phyloP scores from a whole-genome alignment of 2,329 filamentous ascomycete genomes.

The Claviceps sp. region DNA sequence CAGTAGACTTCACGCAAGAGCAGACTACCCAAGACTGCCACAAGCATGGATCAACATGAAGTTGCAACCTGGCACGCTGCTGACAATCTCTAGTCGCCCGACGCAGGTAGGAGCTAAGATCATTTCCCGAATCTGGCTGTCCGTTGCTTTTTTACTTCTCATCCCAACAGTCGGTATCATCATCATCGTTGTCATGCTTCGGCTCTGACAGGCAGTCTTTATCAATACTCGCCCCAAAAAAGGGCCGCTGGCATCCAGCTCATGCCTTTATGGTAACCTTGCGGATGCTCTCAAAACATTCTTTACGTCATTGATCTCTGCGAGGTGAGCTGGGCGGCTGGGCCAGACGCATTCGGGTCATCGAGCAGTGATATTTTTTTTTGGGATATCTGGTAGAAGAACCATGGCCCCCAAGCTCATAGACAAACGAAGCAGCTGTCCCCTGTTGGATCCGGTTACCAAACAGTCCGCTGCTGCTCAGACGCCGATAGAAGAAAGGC shows the following conservation, averaged over 20 bases:
- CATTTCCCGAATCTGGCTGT: neutral
- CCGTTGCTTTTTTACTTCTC: neutral
- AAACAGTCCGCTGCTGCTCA: neutral
- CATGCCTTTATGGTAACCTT: neutral
- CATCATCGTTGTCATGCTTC: constrained; percentile 1
- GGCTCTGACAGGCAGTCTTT: neutral
- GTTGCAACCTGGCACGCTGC: neutral
- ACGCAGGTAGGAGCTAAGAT: neutral
- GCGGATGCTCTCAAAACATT: neutral
- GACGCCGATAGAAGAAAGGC: neutral
- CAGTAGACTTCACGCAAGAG: neutral
- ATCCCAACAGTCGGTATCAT: neutral
- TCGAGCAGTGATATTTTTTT: neutral
- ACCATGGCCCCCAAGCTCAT: constrained; percentile 16
- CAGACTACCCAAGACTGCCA: neutral
- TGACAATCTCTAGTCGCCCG: neutral
- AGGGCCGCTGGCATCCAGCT: neutral
- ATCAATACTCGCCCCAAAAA: neutral
- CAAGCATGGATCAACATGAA: neutral
- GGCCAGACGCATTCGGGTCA: neutral
- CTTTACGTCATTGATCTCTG: neutral
- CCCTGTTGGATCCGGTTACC: constrained; percentile 9
- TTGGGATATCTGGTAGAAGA: neutral
- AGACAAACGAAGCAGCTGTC: constrained; percentile 15
- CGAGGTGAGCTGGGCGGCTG: neutral